Base-by-base conservation (phyloP, 768 basidiomycete species). In the Polyporus arcularius region DNA sequence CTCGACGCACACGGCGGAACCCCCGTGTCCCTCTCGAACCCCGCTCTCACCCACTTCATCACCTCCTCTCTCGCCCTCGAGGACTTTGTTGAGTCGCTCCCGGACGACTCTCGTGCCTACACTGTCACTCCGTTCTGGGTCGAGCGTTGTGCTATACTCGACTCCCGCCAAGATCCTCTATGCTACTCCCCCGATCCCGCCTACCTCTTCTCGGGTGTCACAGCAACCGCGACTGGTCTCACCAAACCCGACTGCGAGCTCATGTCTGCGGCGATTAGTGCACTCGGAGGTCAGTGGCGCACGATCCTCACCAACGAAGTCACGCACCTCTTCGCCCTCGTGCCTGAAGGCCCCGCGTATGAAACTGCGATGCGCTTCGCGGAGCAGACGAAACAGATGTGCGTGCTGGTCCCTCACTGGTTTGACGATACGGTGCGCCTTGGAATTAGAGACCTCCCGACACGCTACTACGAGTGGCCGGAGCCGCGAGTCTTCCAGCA, bases 361-460 rank as follows among this genome's bases (percentile, higher is more conserved):
- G 70, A 75, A 35, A 79, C 76, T 3, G 80, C 81, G 32, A 75
- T 88, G 64, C 84, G 88, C 63, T 86, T 82, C 71, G 80, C 84
- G 53, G 72, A 81, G 3, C 75, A 81, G 50, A 86, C 85, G 0
- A 74, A 78, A 26, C 21, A 26, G 9, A 82, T 95, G 67, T 84
- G 80, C 52, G 77, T 94, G 10, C 68, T 97, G n/a, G 80, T 94
- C 0, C 95, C 94, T 0, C 92, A 95, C 63, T 97, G 95, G 94
- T 95, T 95, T 61, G 91, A 95, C 66, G 92, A 94, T 65, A 80
- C 81, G 3, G 80, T 90, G 26, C 79, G 83, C 14, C 76, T 92
- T 16, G 75, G 73, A 6, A 65, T 76, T 21, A 72, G 80, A 12
- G 74, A 74, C 8, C 72, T 90, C 9, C 78, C 82, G 1, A 83